Conservation (phyloP, 371 early-diverging fungal genomes). For the Dichotomocladium elegans region DNA sequence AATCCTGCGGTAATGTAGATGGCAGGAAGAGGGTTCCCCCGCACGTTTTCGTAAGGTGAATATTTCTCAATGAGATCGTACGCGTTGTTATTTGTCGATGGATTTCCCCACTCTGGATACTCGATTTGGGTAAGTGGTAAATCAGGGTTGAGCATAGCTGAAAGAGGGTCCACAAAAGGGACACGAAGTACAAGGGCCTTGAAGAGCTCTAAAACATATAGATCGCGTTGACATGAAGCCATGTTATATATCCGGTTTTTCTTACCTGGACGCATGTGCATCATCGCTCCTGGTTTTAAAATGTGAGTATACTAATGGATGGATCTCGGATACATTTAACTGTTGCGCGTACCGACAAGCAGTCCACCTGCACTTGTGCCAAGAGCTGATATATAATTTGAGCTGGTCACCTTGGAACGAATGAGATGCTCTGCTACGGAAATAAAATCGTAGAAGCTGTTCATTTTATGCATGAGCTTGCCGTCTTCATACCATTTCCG, state of each 20-base stretch:
- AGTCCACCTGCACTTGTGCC: slow-evolving; percentile 84
- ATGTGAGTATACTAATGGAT: background rate
- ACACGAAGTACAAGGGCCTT: slow-evolving; percentile 76
- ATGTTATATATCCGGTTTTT: background rate
- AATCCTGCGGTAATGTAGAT: slow-evolving; percentile 74
- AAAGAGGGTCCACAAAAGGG: slow-evolving; percentile 84
- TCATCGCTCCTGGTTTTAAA: slow-evolving; percentile 49
- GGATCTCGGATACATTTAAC: no score
- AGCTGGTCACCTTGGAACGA: slow-evolving; percentile 43
- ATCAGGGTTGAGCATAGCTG: slow-evolving; percentile 72
- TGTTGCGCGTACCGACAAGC: slow-evolving; percentile 38
- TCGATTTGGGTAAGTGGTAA: slow-evolving; percentile 79
- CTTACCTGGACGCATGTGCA: slow-evolving; percentile 62
- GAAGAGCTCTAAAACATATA: slow-evolving; percentile 54
- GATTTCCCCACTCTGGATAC: slow-evolving; percentile 87
- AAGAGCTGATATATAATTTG: slow-evolving; percentile 55
- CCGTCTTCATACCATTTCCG: slow-evolving; percentile 74
- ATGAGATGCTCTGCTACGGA: slow-evolving; percentile 64
- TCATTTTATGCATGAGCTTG: slow-evolving; percentile 62
- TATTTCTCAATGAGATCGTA: slow-evolving; percentile 64
- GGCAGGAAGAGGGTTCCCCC: slow-evolving; percentile 39
- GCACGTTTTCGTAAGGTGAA: slow-evolving; percentile 80
- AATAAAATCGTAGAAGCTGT: slow-evolving; percentile 70
- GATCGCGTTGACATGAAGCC: no score
- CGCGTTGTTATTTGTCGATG: slow-evolving; percentile 39